These are phyloP conservation scores for Endotrypanum monterogeii DNA, from an alignment of 208 protist species.

Conservation along the genomic window DNA sequence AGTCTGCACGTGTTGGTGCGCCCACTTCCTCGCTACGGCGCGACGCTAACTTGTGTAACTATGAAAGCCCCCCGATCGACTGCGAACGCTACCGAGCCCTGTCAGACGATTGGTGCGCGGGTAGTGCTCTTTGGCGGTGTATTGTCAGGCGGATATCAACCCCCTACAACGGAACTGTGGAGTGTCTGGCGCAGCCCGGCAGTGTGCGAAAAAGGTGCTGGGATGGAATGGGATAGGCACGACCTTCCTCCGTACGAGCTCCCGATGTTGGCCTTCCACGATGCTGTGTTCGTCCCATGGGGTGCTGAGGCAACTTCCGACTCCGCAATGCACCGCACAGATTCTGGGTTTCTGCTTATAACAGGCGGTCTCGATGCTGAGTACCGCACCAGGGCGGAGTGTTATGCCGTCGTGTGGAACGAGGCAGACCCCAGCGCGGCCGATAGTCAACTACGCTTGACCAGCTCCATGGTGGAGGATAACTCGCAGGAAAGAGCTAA, in stretches of 20 bases:
- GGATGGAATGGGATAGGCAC: constrained; percentile 29
- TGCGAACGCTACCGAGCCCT: not conserved
- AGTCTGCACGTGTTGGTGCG: constrained; percentile 47
- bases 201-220: constrained; percentile 6
- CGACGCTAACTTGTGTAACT: constrained; percentile 38
- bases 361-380: constrained; percentile 64
- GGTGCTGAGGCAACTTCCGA: not conserved
- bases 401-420: constrained; percentile 58
- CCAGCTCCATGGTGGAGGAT: not conserved
- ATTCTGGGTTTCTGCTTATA: constrained; percentile 46
- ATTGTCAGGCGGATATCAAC: constrained; percentile 28
- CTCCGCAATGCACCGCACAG: not conserved
- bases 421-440: not conserved
- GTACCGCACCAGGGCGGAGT: constrained; percentile 47
- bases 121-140: constrained; percentile 33
- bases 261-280: constrained; percentile 47
- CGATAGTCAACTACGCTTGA: not conserved
- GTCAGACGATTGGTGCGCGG: constrained; percentile 10
- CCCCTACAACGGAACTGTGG: constrained; percentile 39
- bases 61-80: constrained; percentile 3
- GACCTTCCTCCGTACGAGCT: constrained; percentile 49
- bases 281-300: constrained; percentile 35
- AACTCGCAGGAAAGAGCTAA: constrained; percentile 8
- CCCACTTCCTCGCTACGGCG: constrained; percentile 52
- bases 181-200: constrained; percentile 29